phyloP scores from a whole-genome alignment of 192 early-diverging fungal species.

The Coemansia aciculifera region DNA sequence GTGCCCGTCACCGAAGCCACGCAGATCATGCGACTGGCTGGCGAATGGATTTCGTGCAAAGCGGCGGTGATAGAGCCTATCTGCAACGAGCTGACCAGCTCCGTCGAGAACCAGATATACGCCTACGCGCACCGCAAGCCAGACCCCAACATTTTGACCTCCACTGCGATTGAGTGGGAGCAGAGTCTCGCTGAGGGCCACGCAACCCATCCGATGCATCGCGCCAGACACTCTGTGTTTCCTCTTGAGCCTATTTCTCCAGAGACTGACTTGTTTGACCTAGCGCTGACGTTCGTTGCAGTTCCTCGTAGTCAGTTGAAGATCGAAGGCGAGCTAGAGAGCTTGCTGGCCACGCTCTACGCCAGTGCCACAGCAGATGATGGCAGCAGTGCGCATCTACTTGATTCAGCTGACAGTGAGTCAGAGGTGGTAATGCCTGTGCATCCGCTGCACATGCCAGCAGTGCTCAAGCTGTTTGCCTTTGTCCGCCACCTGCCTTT shows the following conservation, averaged over 20 bases:
- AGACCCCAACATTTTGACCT: constrained; percentile 33
- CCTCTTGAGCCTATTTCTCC: constrained; percentile 56
- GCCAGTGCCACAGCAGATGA: constrained; percentile 13
- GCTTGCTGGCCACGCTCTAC: constrained; percentile 38
- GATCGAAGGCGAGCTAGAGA: constrained; percentile 55
- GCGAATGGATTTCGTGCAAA: constrained; percentile 43
- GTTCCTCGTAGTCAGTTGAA: constrained; percentile 47
- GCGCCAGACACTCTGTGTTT: constrained; percentile 57
- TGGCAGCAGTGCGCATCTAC: constrained; percentile 20
- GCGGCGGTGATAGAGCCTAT: constrained; percentile 35
- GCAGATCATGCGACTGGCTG: constrained; percentile 55
- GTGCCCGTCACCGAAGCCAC: constrained; percentile 20
- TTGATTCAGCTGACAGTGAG: constrained; percentile 24
- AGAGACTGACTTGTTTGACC: constrained; percentile 44
- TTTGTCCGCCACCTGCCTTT: constrained; percentile 49
- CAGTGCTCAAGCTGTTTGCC: constrained; percentile 54
- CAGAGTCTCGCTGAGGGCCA: constrained; percentile 67
- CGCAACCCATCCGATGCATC: constrained; percentile 72
- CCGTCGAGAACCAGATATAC: constrained; percentile 53
- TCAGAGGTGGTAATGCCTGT: constrained; percentile 58
- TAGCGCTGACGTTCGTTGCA: constrained; percentile 53
- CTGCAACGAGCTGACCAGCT: constrained; percentile 57
- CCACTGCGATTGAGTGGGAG: constrained; percentile 64
- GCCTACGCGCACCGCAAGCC: constrained; percentile 39
- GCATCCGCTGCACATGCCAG: constrained; percentile 65